A percentile compares a stretch with the other conserved stretches of the same genome.
These are phyloP conservation scores for Aethionema arabicum DNA, from an alignment of 345 rosid species.

Conservation along the genomic window DNA sequence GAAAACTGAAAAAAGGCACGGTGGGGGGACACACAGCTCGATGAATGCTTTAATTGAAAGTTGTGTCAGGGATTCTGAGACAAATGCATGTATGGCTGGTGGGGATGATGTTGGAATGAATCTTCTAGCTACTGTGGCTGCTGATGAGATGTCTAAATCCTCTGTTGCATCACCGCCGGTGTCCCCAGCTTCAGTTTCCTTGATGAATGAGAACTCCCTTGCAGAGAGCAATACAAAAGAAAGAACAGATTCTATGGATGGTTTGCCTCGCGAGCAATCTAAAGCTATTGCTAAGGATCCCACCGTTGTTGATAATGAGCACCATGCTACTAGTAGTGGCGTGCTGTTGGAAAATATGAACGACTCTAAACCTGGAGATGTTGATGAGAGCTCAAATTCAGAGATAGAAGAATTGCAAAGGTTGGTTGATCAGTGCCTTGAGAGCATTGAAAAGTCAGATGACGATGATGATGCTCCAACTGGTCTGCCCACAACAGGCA, in stretches of 20 bases:
- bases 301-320: constrained; percentile 39
- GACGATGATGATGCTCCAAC: constrained; percentile 14
- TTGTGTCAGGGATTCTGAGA: constrained; percentile 68
- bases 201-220: constrained; percentile 39
- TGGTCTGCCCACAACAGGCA: constrained; percentile 23
- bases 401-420: constrained; percentile 37
- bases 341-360: constrained; percentile 30
- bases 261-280: constrained; percentile 33
- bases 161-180: constrained; percentile 54
- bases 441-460: constrained; percentile 42
- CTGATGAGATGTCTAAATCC: constrained; percentile 79
- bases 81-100: constrained; percentile 44
- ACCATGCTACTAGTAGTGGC: constrained; percentile 26
- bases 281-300: constrained; percentile 34
- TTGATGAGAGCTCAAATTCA: constrained; percentile 32
- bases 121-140: constrained; percentile 89
- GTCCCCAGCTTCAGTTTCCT: constrained; percentile 45
- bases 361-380: constrained; percentile 31
- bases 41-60: constrained; percentile 91
- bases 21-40: constrained; percentile 60
- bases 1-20: constrained; percentile 48
- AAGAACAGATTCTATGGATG: constrained; percentile 37
- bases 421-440: constrained; percentile 37
- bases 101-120: constrained; percentile 94
- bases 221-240: constrained; percentile 38